phyloP scores from a whole-genome alignment of 1,284 basidiomycete species.

The Bondarzewia mesenterica region DNA sequence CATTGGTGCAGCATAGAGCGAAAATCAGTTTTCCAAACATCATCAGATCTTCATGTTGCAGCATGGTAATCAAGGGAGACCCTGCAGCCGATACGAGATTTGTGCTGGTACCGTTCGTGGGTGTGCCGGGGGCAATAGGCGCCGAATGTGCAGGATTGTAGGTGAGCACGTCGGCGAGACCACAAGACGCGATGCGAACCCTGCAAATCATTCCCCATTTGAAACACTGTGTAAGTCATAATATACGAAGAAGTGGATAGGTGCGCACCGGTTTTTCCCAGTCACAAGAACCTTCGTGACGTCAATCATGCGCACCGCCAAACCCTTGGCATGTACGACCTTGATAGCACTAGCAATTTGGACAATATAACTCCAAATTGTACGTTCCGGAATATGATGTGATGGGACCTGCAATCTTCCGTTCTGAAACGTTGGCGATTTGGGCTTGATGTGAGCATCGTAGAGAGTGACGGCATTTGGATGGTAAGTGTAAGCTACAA shows the following conservation, averaged over 20 bases:
- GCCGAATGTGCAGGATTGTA: slow-evolving; percentile 37
- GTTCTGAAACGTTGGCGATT: slow-evolving; percentile 34
- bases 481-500: slow-evolving; percentile 91
- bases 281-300: slow-evolving; percentile 86
- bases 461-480: slow-evolving; percentile 80
- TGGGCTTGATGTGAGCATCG: slow-evolving; percentile 56
- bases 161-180: slow-evolving; percentile 77
- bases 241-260: slow-evolving; percentile 5
- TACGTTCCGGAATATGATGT: slow-evolving; percentile 63
- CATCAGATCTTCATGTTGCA: slow-evolving; percentile 85
- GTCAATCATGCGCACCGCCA: slow-evolving; percentile 82
- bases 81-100: slow-evolving; percentile 17
- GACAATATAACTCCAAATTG: slow-evolving; percentile 90
- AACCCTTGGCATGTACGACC: slow-evolving; percentile 74
- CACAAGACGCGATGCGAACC: slow-evolving; percentile 75
- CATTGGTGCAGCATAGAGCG: slow-evolving; percentile 67
- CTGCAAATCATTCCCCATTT: slow-evolving; percentile 21
- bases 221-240: slow-evolving; percentile 1
- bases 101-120: slow-evolving; percentile 3
- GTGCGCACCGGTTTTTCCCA: slow-evolving; percentile 73
- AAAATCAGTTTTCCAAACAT: slow-evolving; percentile 85
- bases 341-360: slow-evolving; percentile 89
- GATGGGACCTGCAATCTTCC: slow-evolving; percentile 33
- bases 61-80: slow-evolving; percentile 47
- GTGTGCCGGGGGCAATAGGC: slow-evolving; percentile 1